Evolutionary conservation across 768 basidiomycete genomes (phyloP).

Genomic region (Pulveroboletus frians): DNA sequence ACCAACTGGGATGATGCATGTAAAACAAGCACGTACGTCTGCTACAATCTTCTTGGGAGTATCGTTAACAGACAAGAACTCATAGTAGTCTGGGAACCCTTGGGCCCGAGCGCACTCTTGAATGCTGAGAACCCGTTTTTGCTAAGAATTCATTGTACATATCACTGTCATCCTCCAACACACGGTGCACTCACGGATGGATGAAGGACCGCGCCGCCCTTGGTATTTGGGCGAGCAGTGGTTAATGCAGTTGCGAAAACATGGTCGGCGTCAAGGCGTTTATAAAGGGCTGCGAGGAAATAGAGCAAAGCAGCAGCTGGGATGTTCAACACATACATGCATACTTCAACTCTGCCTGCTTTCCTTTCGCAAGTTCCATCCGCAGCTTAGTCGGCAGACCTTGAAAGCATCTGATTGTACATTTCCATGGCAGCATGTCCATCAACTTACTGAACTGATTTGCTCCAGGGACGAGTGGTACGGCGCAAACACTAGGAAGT

Average conservation of each 20-base stretch:
- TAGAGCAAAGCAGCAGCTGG: conserved; percentile 2
- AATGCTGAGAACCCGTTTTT: conserved; percentile 65
- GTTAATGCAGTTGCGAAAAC: conserved; percentile 67
- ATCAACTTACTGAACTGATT: conserved; percentile 44
- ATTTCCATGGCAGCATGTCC: background rate
- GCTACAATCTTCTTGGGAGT: conserved; percentile 32
- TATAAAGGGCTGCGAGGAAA: conserved; percentile 43
- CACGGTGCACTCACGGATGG: conserved; percentile 35
- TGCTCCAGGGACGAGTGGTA: conserved; percentile 49
- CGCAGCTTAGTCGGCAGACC: conserved; percentile 41
- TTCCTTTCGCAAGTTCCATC: conserved; percentile 32
- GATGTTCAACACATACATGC: conserved; percentile 19
- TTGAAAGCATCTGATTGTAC: conserved; percentile 14
- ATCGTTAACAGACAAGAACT: conserved; percentile 49
- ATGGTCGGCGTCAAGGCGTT: conserved; percentile 46
- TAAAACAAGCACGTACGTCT: conserved; percentile 45
- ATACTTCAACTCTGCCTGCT: conserved; percentile 23
- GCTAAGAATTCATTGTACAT: conserved; percentile 35
- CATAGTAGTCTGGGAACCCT: conserved; percentile 70
- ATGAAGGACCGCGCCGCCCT: conserved; percentile 42
- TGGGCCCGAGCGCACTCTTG: conserved; percentile 69
- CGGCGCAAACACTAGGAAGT: conserved; percentile 41
- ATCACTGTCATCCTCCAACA: background rate
- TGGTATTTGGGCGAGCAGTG: conserved; percentile 43
- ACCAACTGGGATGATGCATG: background rate